Conservation (phyloP, 1,284 basidiomycete species). For the Boletus holoroseus region DNA sequence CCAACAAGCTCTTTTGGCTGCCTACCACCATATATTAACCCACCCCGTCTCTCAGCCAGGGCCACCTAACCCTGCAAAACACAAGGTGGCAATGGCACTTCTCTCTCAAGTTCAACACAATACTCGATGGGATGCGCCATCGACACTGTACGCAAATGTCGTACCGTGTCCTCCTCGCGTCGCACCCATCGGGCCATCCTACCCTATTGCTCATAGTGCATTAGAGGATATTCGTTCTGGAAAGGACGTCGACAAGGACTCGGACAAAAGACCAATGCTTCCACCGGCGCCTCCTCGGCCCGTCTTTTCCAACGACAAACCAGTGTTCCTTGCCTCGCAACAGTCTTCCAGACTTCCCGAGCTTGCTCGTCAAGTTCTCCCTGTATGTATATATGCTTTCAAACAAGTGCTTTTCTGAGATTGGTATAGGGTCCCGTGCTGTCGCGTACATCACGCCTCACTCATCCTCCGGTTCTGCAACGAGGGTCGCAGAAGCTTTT, state of each 20-base stretch:
- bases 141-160: slow-evolving; percentile 52
- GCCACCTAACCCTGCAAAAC: slow-evolving; percentile 51
- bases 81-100: slow-evolving; percentile 65
- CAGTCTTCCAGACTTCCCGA: slow-evolving; percentile 48
- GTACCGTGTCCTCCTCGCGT: slow-evolving; percentile 54
- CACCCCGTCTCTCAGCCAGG: slow-evolving; percentile 44
- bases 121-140: slow-evolving; percentile 62
- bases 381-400: slow-evolving; percentile 41
- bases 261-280: slow-evolving; percentile 44
- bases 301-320: slow-evolving; percentile 46
- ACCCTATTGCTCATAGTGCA: slow-evolving; percentile 23
- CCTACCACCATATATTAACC: slow-evolving; percentile 58
- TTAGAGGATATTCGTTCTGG: slow-evolving; percentile 24
- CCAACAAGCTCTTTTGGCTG: slow-evolving; percentile 57
- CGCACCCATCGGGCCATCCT: slow-evolving; percentile 29
- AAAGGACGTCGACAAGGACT: slow-evolving; percentile 29
- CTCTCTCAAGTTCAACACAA: slow-evolving; percentile 49
- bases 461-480: slow-evolving; percentile 55
- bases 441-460: slow-evolving; percentile 55
- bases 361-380: slow-evolving; percentile 54
- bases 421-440: slow-evolving; percentile 38
- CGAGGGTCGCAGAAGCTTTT: slow-evolving; percentile 53
- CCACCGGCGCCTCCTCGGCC: slow-evolving; percentile 49
- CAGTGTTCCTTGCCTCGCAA: slow-evolving; percentile 30
- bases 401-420: neutral